Conservation (phyloP, 2,329 filamentous ascomycete genomes). For the Hymenoscyphus fraxineus region DNA sequence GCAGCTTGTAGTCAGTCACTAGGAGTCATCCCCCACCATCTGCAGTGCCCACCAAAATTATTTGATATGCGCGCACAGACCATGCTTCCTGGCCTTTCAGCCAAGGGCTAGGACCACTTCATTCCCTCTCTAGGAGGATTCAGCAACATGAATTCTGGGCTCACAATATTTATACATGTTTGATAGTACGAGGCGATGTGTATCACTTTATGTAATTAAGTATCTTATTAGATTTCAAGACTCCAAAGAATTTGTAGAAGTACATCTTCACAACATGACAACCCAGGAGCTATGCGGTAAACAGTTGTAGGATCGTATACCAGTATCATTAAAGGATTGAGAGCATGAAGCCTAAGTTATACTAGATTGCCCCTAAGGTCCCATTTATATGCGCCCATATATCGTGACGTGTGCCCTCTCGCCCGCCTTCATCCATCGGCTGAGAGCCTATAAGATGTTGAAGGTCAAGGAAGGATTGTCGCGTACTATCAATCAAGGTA, state of each 20-base stretch:
- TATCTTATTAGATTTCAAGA: neutral
- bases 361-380: constrained; percentile 29
- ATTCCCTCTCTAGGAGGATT: neutral
- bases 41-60: neutral
- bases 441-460: constrained; percentile 44
- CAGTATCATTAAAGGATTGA: neutral
- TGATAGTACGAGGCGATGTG: no score
- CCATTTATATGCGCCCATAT: constrained; percentile 34
- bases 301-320: neutral
- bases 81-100: neutral
- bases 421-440: neutral
- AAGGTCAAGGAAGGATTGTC: constrained; percentile 47
- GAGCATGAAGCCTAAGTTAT: neutral
- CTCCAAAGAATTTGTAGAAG: neutral
- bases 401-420: constrained; percentile 13
- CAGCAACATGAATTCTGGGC: neutral
- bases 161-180: neutral
- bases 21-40: neutral
- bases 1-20: constrained; percentile 8
- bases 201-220: neutral
- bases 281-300: neutral
- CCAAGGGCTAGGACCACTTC: neutral
- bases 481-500: constrained; percentile 50
- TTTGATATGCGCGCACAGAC: neutral
- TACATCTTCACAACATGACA: neutral